A percentile compares a stretch with the other conserved stretches of the same genome.
Evolutionary conservation across 495 filamentous ascomycete genomes (phyloP).

Genomic region (Articulospora tetracladia): DNA sequence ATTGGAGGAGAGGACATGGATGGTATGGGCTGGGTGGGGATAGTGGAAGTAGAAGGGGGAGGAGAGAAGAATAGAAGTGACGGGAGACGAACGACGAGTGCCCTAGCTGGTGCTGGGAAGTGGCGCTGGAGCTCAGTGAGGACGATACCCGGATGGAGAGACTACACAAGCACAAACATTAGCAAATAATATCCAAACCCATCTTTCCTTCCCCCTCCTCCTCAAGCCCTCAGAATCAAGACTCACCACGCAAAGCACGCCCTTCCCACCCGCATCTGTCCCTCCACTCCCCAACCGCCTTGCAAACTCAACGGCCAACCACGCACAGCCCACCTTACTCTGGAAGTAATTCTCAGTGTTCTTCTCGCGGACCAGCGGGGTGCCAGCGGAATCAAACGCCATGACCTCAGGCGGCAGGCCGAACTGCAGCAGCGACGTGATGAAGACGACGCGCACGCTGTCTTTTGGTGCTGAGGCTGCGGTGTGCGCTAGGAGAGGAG

Average conservation of each 20-base stretch:
- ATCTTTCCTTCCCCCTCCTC: neutral
- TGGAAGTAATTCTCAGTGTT: constrained; percentile 35
- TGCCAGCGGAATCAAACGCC: constrained; percentile 23
- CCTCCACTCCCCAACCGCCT: constrained; percentile 22
- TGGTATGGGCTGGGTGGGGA: too few species aligned
- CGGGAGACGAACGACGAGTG: constrained; percentile 11
- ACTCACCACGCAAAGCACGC: constrained; percentile 26
- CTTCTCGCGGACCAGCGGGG: constrained; percentile 18
- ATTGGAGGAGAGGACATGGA: too few species aligned
- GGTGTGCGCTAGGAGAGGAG: constrained; percentile 36
- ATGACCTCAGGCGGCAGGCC: constrained; percentile 28
- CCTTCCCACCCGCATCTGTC: constrained; percentile 8
- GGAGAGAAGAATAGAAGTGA: neutral
- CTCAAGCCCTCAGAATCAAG: neutral
- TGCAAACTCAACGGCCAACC: constrained; percentile 35
- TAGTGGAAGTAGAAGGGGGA: neutral
- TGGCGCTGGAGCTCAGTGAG: constrained; percentile 30
- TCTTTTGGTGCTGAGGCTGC: constrained; percentile 3
- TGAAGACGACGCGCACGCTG: constrained; percentile 39
- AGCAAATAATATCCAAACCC: neutral
- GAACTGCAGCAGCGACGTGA: constrained; percentile 27
- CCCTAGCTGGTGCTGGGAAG: neutral
- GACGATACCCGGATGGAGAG: constrained; percentile 36
- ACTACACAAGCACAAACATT: neutral
- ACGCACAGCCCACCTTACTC: constrained; percentile 37